Conservation (phyloP, 805 yeast species). For the Saccharomycopsis schoenii region DNA sequence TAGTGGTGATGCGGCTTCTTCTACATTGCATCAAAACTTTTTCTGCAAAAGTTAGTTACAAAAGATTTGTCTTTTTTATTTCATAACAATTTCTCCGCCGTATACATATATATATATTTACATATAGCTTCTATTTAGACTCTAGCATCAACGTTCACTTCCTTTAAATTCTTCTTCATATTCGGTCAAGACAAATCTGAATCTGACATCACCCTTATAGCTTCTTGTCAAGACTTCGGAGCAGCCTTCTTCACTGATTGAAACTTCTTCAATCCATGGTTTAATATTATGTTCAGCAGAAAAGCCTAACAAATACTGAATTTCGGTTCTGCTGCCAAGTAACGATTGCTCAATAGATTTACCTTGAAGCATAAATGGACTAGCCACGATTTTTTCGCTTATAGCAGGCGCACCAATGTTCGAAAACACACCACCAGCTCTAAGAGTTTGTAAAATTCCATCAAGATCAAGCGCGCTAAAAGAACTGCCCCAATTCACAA, state of each 20-base stretch:
- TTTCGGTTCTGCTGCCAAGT: slow-evolving; percentile 54
- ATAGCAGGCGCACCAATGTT: slow-evolving; percentile 22
- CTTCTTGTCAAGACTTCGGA: slow-evolving; percentile 45
- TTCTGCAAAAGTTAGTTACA: no score
- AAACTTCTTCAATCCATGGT: slow-evolving; percentile 56
- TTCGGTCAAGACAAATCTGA: slow-evolving; percentile 52
- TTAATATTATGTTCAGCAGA: slow-evolving; percentile 48
- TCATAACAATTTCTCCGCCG: no score
- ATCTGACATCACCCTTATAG: slow-evolving; percentile 46
- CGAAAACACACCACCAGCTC: slow-evolving; percentile 28
- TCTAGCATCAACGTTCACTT: not conserved
- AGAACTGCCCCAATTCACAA: slow-evolving; percentile 40
- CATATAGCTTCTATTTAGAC: no score
- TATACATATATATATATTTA: no score
- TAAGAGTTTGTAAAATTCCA: slow-evolving; percentile 24
- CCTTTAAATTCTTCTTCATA: slow-evolving; percentile 32
- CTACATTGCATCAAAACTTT: no score
- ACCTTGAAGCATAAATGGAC: slow-evolving; percentile 15
- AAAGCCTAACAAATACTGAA: slow-evolving; percentile 52
- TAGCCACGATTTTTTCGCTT: slow-evolving; percentile 17
- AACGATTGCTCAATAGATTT: not conserved
- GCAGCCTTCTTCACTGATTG: slow-evolving; percentile 42
- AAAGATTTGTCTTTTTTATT: no score
- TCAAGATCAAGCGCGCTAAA: slow-evolving; percentile 31
- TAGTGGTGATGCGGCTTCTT: no score